A percentile compares a stretch with the other conserved stretches of the same genome.
phyloP scores from a whole-genome alignment of 2,329 filamentous ascomycete species.

The Phyllosticta citribraziliensis region DNA sequence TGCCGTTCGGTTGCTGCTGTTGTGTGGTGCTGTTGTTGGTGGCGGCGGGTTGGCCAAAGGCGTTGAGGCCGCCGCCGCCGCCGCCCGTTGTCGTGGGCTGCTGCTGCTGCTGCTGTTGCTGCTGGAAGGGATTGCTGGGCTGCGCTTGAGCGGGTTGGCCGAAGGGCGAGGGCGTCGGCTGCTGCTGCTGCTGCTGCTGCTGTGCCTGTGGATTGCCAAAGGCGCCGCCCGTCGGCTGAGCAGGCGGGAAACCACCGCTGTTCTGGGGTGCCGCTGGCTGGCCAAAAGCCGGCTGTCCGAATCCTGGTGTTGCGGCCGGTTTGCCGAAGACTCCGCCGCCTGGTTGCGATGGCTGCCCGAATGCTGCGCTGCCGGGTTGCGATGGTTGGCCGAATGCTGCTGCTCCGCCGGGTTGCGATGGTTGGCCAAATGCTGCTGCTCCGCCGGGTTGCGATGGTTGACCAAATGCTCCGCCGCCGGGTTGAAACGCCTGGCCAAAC shows the following conservation, averaged over 20 bases:
- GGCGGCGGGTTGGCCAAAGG: conserved; percentile 15
- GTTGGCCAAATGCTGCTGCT: too few relatives aligned
- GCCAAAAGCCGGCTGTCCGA: conserved; percentile 11
- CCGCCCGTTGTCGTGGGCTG: conserved; percentile 7
- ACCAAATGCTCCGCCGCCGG: conserved; percentile 18
- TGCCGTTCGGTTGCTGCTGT: conserved; percentile 28
- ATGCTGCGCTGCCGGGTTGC: background rate
- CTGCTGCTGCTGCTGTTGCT: background rate
- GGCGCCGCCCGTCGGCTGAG: conserved; percentile 15
- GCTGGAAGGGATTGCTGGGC: conserved; percentile 6
- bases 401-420: conserved; percentile 16
- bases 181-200: background rate
- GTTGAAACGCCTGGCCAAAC: conserved; percentile 24
- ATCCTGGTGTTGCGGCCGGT: conserved; percentile 22
- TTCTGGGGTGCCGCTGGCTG: conserved; percentile 17
- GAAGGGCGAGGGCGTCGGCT: conserved; percentile 16
- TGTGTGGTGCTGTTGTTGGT: background rate
- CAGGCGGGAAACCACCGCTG: conserved; percentile 30
- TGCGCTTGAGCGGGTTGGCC: conserved; percentile 7
- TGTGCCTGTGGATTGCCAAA: conserved; percentile 4
- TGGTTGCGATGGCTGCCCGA: conserved; percentile 9
- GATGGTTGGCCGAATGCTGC: conserved; percentile 17
- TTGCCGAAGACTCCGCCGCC: conserved; percentile 20
- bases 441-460: conserved; percentile 6
- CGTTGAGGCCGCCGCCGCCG: background rate